Evolutionary conservation across 164 flowering plant species (phyloP).

Genomic region (Cinnamomum chago): DNA sequence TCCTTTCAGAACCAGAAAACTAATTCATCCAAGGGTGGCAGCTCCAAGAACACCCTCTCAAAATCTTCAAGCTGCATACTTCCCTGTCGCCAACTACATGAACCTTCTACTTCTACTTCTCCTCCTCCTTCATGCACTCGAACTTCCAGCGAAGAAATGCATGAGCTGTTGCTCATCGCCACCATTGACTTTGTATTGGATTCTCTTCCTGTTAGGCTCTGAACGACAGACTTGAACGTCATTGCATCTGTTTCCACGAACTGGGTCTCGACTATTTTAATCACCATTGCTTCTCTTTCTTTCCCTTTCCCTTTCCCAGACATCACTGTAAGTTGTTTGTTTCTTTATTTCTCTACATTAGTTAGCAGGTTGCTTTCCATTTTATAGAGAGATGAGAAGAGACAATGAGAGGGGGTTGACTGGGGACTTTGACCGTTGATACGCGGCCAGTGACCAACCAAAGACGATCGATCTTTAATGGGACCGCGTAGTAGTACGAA

Average conservation of each 20-base stretch:
- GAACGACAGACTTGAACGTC: constrained; percentile 68
- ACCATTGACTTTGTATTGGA: constrained; percentile 12
- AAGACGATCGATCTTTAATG: too few relatives aligned
- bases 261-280: constrained; percentile 43
- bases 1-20: too few relatives aligned
- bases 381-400: too few relatives aligned
- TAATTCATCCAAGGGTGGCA: constrained; percentile 3
- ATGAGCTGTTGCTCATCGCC: not conserved
- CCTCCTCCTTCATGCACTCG: not conserved
- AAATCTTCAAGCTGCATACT: not conserved
- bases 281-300: constrained; percentile 24
- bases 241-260: constrained; percentile 42
- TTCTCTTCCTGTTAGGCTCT: constrained; percentile 62
- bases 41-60: constrained; percentile 1
- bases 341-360: too few relatives aligned
- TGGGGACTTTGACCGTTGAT: too few relatives aligned
- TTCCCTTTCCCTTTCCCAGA: not conserved
- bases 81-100: not conserved
- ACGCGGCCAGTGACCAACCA: too few relatives aligned
- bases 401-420: too few relatives aligned
- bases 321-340: too few relatives aligned
- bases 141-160: not conserved
- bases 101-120: not conserved
- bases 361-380: too few relatives aligned
- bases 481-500: too few relatives aligned